These are phyloP conservation scores for Coccinonectria pachysandricola DNA, from an alignment of 2,329 filamentous ascomycete genomes.

Conservation along the genomic window DNA sequence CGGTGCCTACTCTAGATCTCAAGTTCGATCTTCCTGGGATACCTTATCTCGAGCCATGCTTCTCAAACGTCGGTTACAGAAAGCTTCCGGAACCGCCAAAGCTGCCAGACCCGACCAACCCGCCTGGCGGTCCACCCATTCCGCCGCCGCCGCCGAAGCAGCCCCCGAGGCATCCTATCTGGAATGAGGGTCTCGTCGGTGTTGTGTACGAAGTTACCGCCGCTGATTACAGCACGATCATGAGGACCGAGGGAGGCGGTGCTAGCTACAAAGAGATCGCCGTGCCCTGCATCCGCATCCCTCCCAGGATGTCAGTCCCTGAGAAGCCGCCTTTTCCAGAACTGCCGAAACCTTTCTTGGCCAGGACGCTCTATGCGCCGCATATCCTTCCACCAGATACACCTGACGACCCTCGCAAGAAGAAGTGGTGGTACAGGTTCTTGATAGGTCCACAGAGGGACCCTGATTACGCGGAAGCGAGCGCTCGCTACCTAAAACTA, in stretches of 20 bases:
- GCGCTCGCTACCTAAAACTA: slow-evolving; percentile 71
- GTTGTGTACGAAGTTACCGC: slow-evolving; percentile 91
- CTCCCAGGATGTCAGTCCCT: slow-evolving; percentile 49
- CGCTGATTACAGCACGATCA: slow-evolving; percentile 73
- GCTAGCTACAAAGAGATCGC: slow-evolving; percentile 74
- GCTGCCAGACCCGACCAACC: slow-evolving; percentile 23
- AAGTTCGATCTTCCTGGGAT: slow-evolving; percentile 80
- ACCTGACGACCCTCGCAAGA: slow-evolving; percentile 23
- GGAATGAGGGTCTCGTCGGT: slow-evolving; percentile 77
- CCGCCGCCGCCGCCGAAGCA: slow-evolving; percentile 15
- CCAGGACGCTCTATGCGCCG: slow-evolving; percentile 75
- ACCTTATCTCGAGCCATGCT: slow-evolving; percentile 84
- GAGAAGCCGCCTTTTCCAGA: slow-evolving; percentile 45
- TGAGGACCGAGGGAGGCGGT: slow-evolving; percentile 84
- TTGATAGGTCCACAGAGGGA: slow-evolving; percentile 41
- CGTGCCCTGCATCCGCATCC: slow-evolving; percentile 65
- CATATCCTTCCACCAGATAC: slow-evolving; percentile 27
- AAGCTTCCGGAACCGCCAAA: slow-evolving; percentile 34
- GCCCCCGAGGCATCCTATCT: slow-evolving; percentile 26
- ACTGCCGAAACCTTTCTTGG: slow-evolving; percentile 58
- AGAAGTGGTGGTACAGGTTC: slow-evolving; percentile 37
- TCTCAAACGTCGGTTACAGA: slow-evolving; percentile 66
- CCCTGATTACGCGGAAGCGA: slow-evolving; percentile 69
- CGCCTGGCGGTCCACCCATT: slow-evolving; percentile 19
- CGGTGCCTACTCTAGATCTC: slow-evolving; percentile 65